Evolutionary conservation across 2,329 filamentous ascomycete genomes (phyloP), one percentile per base, ranked within the genome.

Genomic region (Rhynchosporium agropyri): DNA sequence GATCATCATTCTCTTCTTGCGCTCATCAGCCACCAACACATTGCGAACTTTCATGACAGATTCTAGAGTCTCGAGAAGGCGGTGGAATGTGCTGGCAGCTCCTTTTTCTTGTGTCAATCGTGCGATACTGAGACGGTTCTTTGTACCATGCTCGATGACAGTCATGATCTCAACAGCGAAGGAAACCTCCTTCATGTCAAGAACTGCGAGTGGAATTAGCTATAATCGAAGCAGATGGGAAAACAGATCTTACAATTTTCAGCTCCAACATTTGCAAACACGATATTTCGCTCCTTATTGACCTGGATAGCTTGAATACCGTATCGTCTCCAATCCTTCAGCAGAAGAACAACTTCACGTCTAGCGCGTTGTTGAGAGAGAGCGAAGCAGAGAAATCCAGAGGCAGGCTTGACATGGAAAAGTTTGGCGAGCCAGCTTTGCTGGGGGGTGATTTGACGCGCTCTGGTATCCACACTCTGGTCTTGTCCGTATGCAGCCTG

Each of bases 391-490:
- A 97, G 77, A 33, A 90, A 83, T 67, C 86, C 85, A 15, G 81
- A 88, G 0, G 89, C 90, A 1, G 94, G 94, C 74, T 95, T 97
- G 73, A 97, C 89, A 61, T 92, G 87, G 79, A 98, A 91, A 51
- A 98, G 85, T 15, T 91, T 89, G 36, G 91, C 89, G 59, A 98
- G 84, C 93, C 94, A 97, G 69, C 89, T 96, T 72, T 92, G 88
- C 73, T 87, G 88, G 36, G 86, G 83, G 65, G 86, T 87, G 71
- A 84, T 89, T 76, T 82, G 74, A 65, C 77, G 78, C 67, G 71
- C 50, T 65, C 64, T 63, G 8, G 68, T 50, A 59, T 72, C 68
- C 15, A 74, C 76, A 58, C 31, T 45, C 75, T 63, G 75, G 76
- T 33, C 76, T 76, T 26, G 74, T 72, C 65, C 77, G 73, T 46